Evolutionary conservation across 2,329 filamentous ascomycete species (phyloP), one percentile per base, ranked within the genome.

Genomic region (Calonectria pseudoturangicola): DNA sequence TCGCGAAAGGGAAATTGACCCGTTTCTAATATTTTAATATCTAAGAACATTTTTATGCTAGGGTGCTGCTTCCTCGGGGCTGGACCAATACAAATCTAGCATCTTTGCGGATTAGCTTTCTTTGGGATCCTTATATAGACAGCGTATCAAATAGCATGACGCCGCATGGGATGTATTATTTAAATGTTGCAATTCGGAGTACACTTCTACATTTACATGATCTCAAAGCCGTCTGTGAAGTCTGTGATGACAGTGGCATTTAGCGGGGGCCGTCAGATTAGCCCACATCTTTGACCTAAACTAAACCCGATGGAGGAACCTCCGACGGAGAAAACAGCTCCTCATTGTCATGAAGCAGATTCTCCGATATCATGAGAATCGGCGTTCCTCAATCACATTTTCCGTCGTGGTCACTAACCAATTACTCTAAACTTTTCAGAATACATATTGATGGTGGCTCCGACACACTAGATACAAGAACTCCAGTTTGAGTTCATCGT

Each of bases 11-110:
- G 62, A 73, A 25, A 68, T 68, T 27, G 63, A 60, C 33, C 62
- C 68, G 1, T 73, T 73, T 56, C 54, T 73, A 30, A 45, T 63
- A 12, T 73, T 73, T 30, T 73, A 41, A 63, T 15, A 16, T 13
- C 4, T 9, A 25, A 25, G 30, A 13, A 33, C 10, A 18, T 56
- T 21, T 6, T 33, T 1, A 4, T 10, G 4, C 41, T 3, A 3
- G 18, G 41, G 41, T 43, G 8, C 8, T 16, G 13, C 41, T 43
- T 43, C 41, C 10, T 18, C 18, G 5, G 4, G 8, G 33, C 33
- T 12, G 12, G 8, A 10, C 33, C 10, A 36, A 12, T 36, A 13
- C 10, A 36, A 36, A 36, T 36, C 10, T 36, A 13, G 33, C 7
- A 12, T 36, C 33, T 6, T 10, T 36, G 2, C 33, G 33, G 33